A percentile compares a stretch with the other conserved stretches of the same genome.
These are phyloP conservation scores for Coemansia reversa DNA, from an alignment of 192 early-diverging fungal species.

Conservation along the genomic window DNA sequence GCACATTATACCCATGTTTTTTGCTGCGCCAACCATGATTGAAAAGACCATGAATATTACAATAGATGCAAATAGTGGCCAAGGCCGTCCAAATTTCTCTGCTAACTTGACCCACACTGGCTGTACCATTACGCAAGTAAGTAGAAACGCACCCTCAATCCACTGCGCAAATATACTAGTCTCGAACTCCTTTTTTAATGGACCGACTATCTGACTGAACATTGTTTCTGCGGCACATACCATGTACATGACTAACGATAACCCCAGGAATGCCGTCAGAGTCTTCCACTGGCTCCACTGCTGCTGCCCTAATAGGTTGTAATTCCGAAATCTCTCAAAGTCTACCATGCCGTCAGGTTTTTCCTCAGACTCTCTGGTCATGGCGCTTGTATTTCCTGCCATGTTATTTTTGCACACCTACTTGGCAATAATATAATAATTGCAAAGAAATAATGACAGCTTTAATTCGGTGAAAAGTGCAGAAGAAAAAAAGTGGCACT, in stretches of 20 bases:
- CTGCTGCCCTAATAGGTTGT: slow-evolving; percentile 47
- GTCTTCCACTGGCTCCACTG: slow-evolving; percentile 34
- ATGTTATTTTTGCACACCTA: not conserved
- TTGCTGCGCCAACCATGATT: slow-evolving; percentile 44
- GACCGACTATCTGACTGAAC: slow-evolving; percentile 72
- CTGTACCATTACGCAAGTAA: slow-evolving; percentile 67
- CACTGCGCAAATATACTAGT: slow-evolving; percentile 69
- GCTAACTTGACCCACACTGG: slow-evolving; percentile 83
- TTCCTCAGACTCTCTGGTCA: not conserved
- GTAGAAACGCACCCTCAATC: slow-evolving; percentile 75
- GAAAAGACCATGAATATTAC: slow-evolving; percentile 53
- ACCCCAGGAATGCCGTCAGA: slow-evolving; percentile 22
- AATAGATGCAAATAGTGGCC: slow-evolving; percentile 41
- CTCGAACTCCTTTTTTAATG: slow-evolving; percentile 68
- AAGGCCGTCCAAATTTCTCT: slow-evolving; percentile 65
- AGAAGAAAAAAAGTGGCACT: not conserved
- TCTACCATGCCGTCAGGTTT: not conserved
- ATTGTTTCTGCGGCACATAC: slow-evolving; percentile 79
- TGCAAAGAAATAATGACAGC: not conserved
- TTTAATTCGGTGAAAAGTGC: not conserved
- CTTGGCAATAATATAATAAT: slow-evolving; percentile 7
- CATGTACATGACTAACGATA: slow-evolving; percentile 68
- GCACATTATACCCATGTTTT: slow-evolving; percentile 56
- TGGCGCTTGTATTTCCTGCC: not conserved
- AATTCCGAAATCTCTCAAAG: slow-evolving; percentile 16